Base-by-base conservation (phyloP, 768 basidiomycete species). In the Gelatoporia subvermispora region DNA sequence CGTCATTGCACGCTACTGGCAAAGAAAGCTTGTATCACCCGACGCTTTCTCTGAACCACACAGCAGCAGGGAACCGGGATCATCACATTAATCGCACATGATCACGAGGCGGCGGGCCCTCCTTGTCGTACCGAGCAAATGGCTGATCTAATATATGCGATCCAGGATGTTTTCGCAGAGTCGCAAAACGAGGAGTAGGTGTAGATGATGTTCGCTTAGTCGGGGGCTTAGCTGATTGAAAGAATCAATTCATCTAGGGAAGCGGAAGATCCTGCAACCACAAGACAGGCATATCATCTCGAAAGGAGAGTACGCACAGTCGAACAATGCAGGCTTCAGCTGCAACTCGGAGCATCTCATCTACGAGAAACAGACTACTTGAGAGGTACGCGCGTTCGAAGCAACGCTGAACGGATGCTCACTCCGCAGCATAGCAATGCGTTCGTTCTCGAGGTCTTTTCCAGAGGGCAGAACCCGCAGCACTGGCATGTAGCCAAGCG, bases 401-500 rank as follows among this genome's bases (percentile, higher is more conserved):
- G 25, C 22, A 16, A 4, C 8, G 4, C 5, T 21, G 18, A 34
- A 11, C 23, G 4, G 21, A 18, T 21, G 21, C 16, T 20, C 20
- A 43, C 24, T 17, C 37, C n/a, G 42, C 22, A 34, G 43, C 7
- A 41, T 54, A 88, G 87, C 44, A 78, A 82, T 44, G 69, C 72
- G 21, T 73, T 76, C 37, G 71, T 84, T n/a, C 65, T 67, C 5
- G 89, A 90, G 65, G 82, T 89, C 13, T 91, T 87, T 65, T 88
- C 86, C 22, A 78, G 88, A 36, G 84, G 85, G 5, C 77, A 85
- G 63, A 84, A 79, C 52, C 87, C 88, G 8, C 87, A 89, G 56
- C 79, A 88, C 55, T 91, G 88, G 88, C 81, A 87, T 60, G 70
- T 88, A 36, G 77, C 72, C 9, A 76, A 76, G 57, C 77, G 78